Evolutionary conservation across 352 stramenopile species (phyloP), one percentile per base, ranked within the genome.

Genomic region (Globisporangium solare): DNA sequence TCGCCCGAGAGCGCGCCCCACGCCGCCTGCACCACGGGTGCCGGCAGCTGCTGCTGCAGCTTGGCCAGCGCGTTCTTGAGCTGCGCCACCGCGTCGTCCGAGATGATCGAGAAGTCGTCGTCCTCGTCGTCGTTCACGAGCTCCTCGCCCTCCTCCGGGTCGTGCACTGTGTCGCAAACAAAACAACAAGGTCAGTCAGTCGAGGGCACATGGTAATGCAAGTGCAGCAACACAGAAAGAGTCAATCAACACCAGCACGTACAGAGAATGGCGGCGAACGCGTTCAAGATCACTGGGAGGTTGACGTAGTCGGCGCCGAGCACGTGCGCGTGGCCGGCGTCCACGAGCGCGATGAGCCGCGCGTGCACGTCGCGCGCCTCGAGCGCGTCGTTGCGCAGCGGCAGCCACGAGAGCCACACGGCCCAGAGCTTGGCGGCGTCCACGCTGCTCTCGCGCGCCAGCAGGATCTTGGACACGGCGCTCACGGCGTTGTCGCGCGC

Each of bases 401-500:
- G 84, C 52, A 94, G 66, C 77, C 84, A 94, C 66, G 73, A 76
- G 61, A 94, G 80, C 84, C 84, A 94, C 57, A 76, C 61, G 5
- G 70, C 32, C 80, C 84, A 91, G 49, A 92, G 60, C 67, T 76
- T 78, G 49, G 73, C 59, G n/a, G 60, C 70, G 51, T 92, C 79
- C 18, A 92, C 73, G 32, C 67, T 61, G 49, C 60, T 52, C n/a
- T 88, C 71, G n/a, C 76, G 73, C 31, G 64, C 61, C 14, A 88
- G 56, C 13, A 76, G 71, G 51, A 94, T 90, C 70, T 94, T 94
- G 55, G 76, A 66, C n/a, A 94, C 79, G 10, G 84, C 80, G 56
- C 80, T 92, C 42, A 92, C 74, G 47, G 80, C 80, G 54, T 94
- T 94, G 69, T 94, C 84, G 18, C 83, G 80, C 12, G 84, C 84